A percentile compares a stretch with the other conserved stretches of the same genome.
Evolutionary conservation across 768 basidiomycete species (phyloP).

Genomic region (Suillus discolor): DNA sequence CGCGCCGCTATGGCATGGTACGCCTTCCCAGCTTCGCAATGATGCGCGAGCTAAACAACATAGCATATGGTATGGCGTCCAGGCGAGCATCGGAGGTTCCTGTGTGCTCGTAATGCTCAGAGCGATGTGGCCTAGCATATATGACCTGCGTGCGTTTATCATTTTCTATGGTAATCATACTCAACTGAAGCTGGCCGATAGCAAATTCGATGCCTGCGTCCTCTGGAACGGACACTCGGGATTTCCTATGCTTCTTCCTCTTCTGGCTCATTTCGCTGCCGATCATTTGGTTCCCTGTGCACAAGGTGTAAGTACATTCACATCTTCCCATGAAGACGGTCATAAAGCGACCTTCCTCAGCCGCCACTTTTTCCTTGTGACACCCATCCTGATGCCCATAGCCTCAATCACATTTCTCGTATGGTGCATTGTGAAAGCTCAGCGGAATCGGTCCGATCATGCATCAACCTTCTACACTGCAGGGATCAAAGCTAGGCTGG

Average conservation of each 20-base stretch:
- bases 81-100: constrained; percentile 80
- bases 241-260: constrained; percentile 83
- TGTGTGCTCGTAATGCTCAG: constrained; percentile 76
- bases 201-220: constrained; percentile 74
- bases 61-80: constrained; percentile 79
- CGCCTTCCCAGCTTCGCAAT: constrained; percentile 27
- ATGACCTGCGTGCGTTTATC: constrained; percentile 55
- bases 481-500: constrained; percentile 75
- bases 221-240: constrained; percentile 73
- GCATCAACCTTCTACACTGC: constrained; percentile 59
- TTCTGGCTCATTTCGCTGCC: constrained; percentile 84
- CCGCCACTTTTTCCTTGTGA: constrained; percentile 79
- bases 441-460: constrained; percentile 79
- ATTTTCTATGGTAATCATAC: not conserved
- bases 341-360: constrained; percentile 33
- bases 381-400: constrained; percentile 70
- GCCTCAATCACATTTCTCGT: constrained; percentile 75
- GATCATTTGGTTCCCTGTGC: constrained; percentile 81
- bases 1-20: constrained; percentile 75
- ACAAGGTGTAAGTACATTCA: constrained; percentile 61
- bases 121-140: constrained; percentile 75
- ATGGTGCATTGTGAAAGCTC: constrained; percentile 78
- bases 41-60: constrained; percentile 15
- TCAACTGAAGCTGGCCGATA: constrained; percentile 24
- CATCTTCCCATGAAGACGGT: constrained; percentile 9